Evolutionary conservation across 805 yeast genomes (phyloP).

Genomic region (Saccharomycopsis schoenii): DNA sequence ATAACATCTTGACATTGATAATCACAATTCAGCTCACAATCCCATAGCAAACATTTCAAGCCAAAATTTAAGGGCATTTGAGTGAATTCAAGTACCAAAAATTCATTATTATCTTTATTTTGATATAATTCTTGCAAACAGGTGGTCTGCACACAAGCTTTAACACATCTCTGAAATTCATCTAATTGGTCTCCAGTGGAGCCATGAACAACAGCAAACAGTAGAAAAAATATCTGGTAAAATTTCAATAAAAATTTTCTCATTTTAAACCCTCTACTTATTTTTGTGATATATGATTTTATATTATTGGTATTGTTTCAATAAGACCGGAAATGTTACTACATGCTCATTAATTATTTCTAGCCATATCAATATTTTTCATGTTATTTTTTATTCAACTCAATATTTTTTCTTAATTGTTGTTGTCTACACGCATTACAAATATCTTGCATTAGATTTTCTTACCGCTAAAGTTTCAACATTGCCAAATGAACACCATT

Average conservation of each 20-base stretch:
- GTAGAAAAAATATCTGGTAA: not conserved
- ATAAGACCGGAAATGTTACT: not conserved
- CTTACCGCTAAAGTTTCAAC: too few species aligned
- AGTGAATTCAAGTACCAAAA: conserved; percentile 28
- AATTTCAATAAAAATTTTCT: not conserved
- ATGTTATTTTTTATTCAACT: too few species aligned
- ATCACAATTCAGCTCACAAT: conserved; percentile 75
- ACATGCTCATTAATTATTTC: too few species aligned
- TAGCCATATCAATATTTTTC: too few species aligned
- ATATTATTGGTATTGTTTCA: not conserved
- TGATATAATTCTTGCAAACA: conserved; percentile 11
- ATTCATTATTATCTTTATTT: conserved; percentile 25
- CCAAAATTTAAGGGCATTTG: conserved; percentile 32
- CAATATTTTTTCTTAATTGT: too few species aligned
- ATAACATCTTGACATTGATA: conserved; percentile 81
- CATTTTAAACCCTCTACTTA: not conserved
- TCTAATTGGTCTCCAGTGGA: conserved; percentile 56
- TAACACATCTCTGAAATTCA: conserved; percentile 45
- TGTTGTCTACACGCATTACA: too few species aligned
- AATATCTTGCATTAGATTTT: too few species aligned
- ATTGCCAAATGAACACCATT: too few species aligned
- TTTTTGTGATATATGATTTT: not conserved
- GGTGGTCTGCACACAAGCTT: conserved; percentile 34
- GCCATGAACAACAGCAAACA: conserved; percentile 21
- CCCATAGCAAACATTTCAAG: conserved; percentile 53